Conservation (phyloP, 2,329 filamentous ascomycete genomes). For the Colletotrichum viniferum region DNA sequence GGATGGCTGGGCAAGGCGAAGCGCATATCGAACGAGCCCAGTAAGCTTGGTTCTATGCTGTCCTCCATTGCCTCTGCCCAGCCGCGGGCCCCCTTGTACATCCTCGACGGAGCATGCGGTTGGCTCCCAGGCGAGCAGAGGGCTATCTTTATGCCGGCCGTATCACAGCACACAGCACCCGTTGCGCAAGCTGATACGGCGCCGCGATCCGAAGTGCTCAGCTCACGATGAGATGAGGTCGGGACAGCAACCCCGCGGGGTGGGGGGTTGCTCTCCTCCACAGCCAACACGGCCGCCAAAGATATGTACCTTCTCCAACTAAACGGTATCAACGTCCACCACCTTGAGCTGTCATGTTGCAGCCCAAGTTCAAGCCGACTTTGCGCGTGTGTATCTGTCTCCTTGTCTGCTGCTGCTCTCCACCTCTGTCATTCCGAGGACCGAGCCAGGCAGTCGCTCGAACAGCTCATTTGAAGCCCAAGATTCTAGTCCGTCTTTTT, state of each 20-base stretch:
- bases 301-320: neutral
- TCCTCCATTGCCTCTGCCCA: neutral
- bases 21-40: constrained; percentile 5
- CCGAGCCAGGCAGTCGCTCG: neutral
- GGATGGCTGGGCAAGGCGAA: constrained; percentile 4
- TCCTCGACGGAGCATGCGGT: neutral
- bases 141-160: constrained; percentile 2
- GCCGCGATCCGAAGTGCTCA: constrained; percentile 9
- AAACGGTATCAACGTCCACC: neutral
- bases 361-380: neutral
- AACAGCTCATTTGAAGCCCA: neutral
- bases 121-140: neutral
- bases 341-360: neutral
- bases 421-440: neutral
- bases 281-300: neutral
- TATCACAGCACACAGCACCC: constrained; percentile 7
- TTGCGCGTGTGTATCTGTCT: neutral
- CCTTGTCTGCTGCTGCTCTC: neutral
- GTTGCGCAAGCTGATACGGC: constrained; percentile 4
- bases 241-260: neutral
- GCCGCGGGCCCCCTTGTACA: neutral
- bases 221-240: constrained; percentile 12
- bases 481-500: neutral
- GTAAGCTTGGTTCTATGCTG: neutral
- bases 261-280: neutral